Evolutionary conservation across 129 eudicot genomes (phyloP).

Genomic region (Pulicaria dysenterica): DNA sequence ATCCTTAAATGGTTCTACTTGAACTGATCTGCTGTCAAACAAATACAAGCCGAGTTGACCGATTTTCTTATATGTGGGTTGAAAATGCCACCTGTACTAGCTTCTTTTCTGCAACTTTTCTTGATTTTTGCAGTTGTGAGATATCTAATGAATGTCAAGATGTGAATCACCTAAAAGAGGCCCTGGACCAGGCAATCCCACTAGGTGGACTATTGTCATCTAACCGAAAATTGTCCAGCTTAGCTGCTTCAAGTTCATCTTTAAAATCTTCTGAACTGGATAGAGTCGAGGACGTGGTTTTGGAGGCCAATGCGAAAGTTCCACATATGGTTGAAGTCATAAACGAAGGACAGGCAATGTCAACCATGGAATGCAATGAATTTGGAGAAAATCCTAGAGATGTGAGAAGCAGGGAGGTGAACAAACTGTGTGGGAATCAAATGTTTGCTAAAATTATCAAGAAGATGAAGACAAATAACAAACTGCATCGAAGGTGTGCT

Average conservation of each 20-base stretch:
- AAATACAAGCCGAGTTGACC: too few relatives aligned
- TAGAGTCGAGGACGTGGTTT: background rate
- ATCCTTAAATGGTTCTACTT: too few relatives aligned
- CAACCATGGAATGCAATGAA: background rate
- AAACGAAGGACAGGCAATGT: background rate
- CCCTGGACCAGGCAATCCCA: slow-evolving; percentile 42
- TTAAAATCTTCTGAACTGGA: background rate
- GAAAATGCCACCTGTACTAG: too few relatives aligned
- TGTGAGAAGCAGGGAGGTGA: background rate
- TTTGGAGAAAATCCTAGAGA: background rate
- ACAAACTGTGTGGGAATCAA: background rate
- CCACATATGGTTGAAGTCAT: background rate
- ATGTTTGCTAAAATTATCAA: background rate
- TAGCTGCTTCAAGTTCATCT: slow-evolving; percentile 10
- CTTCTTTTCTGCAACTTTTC: background rate
- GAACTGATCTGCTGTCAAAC: too few relatives aligned
- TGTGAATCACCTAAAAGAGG: slow-evolving; percentile 52
- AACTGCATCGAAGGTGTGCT: background rate
- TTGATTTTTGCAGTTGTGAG: slow-evolving; percentile 59
- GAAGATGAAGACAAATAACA: background rate
- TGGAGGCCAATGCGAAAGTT: background rate
- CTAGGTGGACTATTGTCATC: slow-evolving; percentile 42
- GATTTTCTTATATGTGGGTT: too few relatives aligned
- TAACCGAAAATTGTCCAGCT: slow-evolving; percentile 18
- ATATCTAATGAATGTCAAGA: slow-evolving; percentile 59